Base-by-base conservation (phyloP, 176 grass and related monocot genomes). In the Hordeum vulgare region DNA sequence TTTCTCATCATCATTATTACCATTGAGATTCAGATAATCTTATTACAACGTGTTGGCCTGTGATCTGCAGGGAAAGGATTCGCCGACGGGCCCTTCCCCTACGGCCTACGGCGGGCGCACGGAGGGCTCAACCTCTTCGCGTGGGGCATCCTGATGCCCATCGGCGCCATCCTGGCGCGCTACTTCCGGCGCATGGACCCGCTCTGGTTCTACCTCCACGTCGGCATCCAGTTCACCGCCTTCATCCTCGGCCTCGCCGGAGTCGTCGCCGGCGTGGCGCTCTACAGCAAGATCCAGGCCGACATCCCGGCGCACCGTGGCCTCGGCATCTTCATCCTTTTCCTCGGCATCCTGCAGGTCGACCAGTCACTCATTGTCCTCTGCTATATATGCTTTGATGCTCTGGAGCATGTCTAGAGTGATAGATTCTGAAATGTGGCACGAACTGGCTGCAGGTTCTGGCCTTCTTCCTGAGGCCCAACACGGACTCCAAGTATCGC, bases 201-300 rank as follows among this genome's bases (percentile, higher is more conserved):
- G 7, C 85, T 94, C 20, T 99, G 96, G 96, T 99, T 87, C 91
- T 99, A 99, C 85, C 83, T 94, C 54, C 96, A 99, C 51, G 87
- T 91, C 1, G 85, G 83, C 20, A 45, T 94, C 84, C 96, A 99
- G 81, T 81, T 95, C 23, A 59, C 85, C 8, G 93, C 83, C 17
- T 96, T 99, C 80, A 86, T 94, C 65, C 51, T 99, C 40, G 96
- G 91, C n/a, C 84, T 99, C 54, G 91, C 96, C 61, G 96, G 89
- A 8, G 85, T 96, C 12, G 84, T 99, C 9, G 91, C 96, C 33
- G 96, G 96, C 3, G 90, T 91, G 17, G 87, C 91, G 26, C 81
- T 99, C 8, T 99, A 92, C 63, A 93, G 53, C 89, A 99, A 92
- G 79, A 85, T 94, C 80, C 87, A 94, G 60, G 93, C 91, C 3